Conservation (phyloP, 129 eudicot genomes). For the Daucus carota region DNA sequence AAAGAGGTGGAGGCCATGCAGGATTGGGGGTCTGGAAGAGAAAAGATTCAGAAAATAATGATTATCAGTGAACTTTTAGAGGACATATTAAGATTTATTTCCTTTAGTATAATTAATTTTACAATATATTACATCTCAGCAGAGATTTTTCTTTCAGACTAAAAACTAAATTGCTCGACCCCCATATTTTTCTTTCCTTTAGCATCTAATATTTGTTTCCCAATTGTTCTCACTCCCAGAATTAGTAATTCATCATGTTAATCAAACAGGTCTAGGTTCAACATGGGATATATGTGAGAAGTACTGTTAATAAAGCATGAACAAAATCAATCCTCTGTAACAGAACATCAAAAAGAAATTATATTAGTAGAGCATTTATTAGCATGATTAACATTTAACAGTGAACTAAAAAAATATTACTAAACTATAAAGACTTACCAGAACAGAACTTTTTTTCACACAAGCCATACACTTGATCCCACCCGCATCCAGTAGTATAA, state of each 20-base stretch:
- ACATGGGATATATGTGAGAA: background rate
- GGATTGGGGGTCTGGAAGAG: constrained; percentile 72
- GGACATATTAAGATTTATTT: background rate
- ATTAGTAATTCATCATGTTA: background rate
- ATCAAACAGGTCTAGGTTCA: background rate
- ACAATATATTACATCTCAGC: background rate
- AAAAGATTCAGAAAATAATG: background rate
- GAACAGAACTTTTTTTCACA: constrained; percentile 55
- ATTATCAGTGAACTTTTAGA: background rate
- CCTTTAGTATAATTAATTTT: background rate
- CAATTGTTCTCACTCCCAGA: background rate
- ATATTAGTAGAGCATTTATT: background rate
- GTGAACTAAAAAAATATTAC: background rate
- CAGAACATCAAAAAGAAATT: background rate
- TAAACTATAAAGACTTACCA: constrained; percentile 31
- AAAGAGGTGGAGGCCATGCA: constrained; percentile 64
- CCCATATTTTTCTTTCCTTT: background rate
- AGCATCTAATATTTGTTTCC: background rate
- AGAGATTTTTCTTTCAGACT: background rate
- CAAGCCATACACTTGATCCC: constrained; percentile 78
- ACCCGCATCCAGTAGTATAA: constrained; percentile 81
- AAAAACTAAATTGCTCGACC: background rate
- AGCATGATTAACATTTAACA: background rate
- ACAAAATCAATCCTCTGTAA: background rate
- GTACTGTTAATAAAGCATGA: background rate